These are phyloP conservation scores for Lanmaoa pseudosensibilis DNA, from an alignment of 768 basidiomycete species.

Conservation along the genomic window DNA sequence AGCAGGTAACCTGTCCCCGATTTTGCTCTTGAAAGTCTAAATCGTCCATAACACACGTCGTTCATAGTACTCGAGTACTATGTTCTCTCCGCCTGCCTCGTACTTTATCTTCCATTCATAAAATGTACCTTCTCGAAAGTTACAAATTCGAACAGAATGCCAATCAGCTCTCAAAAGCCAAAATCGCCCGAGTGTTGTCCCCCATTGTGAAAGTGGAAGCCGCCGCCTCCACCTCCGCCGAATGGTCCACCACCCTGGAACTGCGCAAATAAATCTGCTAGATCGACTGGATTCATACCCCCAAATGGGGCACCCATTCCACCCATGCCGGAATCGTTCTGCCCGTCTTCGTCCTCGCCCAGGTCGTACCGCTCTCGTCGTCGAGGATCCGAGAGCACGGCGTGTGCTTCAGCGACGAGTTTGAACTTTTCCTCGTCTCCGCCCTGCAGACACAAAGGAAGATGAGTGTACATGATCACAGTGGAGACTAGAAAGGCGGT, in stretches of 20 bases:
- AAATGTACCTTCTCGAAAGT: too few species aligned
- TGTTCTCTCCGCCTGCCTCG: too few species aligned
- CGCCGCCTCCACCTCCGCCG: constrained; percentile 33
- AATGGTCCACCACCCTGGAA: constrained; percentile 47
- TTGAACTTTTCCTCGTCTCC: constrained; percentile 98
- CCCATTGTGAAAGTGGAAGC: constrained; percentile 31
- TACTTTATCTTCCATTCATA: too few species aligned
- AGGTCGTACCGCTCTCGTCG: constrained; percentile 75
- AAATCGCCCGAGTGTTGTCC: constrained; percentile 15
- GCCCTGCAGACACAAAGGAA: constrained; percentile 47
- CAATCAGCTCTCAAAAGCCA: constrained; percentile 19
- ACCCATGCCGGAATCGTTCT: constrained; percentile 41
- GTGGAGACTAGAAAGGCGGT: neutral
- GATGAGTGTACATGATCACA: constrained; percentile 4
- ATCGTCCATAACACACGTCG: too few species aligned
- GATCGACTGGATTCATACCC: constrained; percentile 46
- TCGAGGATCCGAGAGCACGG: constrained; percentile 75
- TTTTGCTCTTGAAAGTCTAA: too few species aligned
- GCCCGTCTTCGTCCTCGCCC: constrained; percentile 80
- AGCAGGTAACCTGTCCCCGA: too few species aligned
- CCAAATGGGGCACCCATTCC: constrained; percentile 45
- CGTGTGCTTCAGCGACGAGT: constrained; percentile 77
- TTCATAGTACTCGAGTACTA: too few species aligned
- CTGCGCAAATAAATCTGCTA: constrained; percentile 64
- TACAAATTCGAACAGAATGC: too few species aligned